These are phyloP conservation scores for Suillus ampliporus DNA, from an alignment of 768 basidiomycete genomes.

Conservation along the genomic window DNA sequence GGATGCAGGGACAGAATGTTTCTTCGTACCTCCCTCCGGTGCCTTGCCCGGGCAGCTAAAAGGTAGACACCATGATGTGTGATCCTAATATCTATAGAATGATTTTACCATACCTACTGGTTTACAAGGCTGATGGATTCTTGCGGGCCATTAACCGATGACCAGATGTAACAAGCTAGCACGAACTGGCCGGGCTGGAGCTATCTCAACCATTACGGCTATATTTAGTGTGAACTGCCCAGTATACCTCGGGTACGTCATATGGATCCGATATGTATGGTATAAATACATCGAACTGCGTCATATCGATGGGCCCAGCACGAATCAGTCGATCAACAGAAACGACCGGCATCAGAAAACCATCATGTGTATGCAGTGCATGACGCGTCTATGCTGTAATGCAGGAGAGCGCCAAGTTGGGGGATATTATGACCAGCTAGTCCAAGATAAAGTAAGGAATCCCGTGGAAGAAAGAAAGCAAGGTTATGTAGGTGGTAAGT, in stretches of 20 bases:
- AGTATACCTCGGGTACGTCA: neutral
- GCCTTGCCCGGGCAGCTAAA: conserved; percentile 12
- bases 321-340: neutral
- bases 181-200: neutral
- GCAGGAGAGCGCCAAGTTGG: neutral
- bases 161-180: neutral
- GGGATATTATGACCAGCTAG: neutral
- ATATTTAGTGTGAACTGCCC: neutral
- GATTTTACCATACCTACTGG: neutral
- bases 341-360: neutral
- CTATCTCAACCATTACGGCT: neutral
- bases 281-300: neutral
- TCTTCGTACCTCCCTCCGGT: conserved; percentile 15
- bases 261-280: neutral
- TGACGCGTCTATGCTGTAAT: neutral
- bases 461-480: neutral
- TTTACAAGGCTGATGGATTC: neutral
- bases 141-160: neutral
- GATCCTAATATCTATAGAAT: neutral
- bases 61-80: neutral
- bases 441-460: conserved; percentile 1
- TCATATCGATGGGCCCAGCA: neutral
- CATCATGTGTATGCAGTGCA: neutral
- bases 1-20: conserved; percentile 12
- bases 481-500: neutral